phyloP scores from a whole-genome alignment of 1,284 basidiomycete species.

The Papiliotrema terrestris region DNA sequence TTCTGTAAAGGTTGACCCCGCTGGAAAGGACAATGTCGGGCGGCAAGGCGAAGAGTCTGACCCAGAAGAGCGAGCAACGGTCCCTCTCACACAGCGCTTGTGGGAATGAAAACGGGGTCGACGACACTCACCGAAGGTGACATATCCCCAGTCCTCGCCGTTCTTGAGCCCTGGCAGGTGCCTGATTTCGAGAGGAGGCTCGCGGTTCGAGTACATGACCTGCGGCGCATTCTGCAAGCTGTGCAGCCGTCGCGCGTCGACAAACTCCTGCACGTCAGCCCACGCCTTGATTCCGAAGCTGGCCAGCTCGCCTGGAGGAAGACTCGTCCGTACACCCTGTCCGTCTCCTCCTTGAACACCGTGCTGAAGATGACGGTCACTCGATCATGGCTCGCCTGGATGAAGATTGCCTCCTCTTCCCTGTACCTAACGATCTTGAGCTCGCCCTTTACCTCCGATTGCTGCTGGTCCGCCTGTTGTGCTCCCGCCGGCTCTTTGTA shows the following conservation, averaged over 20 bases:
- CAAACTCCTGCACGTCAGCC: slow-evolving; percentile 72
- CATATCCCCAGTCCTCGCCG: slow-evolving; percentile 92
- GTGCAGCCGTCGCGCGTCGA: slow-evolving; percentile 89
- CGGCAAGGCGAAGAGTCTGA: not conserved
- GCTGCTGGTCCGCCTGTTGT: slow-evolving; percentile 48
- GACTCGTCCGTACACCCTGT: slow-evolving; percentile 92
- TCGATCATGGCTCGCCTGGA: slow-evolving; percentile 87
- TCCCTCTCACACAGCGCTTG: too few relatives aligned
- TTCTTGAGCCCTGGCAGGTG: slow-evolving; percentile 74
- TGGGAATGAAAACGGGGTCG: not conserved
- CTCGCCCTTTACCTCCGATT: slow-evolving; percentile 60
- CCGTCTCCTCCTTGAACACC: slow-evolving; percentile 95
- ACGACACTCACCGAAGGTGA: slow-evolving; percentile 70
- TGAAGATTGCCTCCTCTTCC: slow-evolving; percentile 94
- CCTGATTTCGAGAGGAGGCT: slow-evolving; percentile 93
- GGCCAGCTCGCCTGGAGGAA: slow-evolving; percentile 76
- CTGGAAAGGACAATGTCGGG: too few relatives aligned
- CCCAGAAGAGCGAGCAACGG: not conserved
- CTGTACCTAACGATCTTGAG: slow-evolving; percentile 93
- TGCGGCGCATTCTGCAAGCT: slow-evolving; percentile 96
- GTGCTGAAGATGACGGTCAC: slow-evolving; percentile 98
- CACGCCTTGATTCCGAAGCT: not conserved
- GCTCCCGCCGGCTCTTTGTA: slow-evolving; percentile 48
- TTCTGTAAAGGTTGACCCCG: too few relatives aligned
- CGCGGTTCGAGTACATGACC: slow-evolving; percentile 93